Evolutionary conservation across 2,329 filamentous ascomycete species (phyloP).

Genomic region (Cordyceps farinosa): DNA sequence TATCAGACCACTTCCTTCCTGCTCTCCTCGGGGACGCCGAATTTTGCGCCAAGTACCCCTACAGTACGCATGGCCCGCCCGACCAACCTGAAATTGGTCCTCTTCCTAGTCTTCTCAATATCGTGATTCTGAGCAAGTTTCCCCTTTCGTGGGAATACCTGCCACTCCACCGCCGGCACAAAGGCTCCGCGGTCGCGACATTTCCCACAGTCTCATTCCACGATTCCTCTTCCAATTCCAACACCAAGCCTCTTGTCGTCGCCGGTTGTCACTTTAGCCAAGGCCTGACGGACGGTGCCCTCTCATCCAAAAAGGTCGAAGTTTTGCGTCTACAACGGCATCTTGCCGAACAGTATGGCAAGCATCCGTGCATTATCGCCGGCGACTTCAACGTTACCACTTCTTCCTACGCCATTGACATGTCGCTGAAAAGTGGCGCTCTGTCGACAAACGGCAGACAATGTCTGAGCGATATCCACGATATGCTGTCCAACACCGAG

Average conservation of each 20-base stretch:
- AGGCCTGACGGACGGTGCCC: conserved; percentile 56
- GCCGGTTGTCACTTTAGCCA: conserved; percentile 59
- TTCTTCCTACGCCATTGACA: conserved; percentile 52
- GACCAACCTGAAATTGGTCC: conserved; percentile 49
- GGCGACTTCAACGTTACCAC: conserved; percentile 65
- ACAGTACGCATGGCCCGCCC: conserved; percentile 55
- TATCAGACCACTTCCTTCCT: conserved; percentile 60
- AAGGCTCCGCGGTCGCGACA: conserved; percentile 50
- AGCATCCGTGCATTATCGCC: conserved; percentile 52
- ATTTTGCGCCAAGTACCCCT: conserved; percentile 50
- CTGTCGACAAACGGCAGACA: conserved; percentile 49
- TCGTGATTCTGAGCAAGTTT: conserved; percentile 55
- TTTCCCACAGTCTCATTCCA: conserved; percentile 30
- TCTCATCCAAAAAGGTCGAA: conserved; percentile 55
- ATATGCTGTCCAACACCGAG: conserved; percentile 40
- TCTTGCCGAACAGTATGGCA: conserved; percentile 38
- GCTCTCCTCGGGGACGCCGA: conserved; percentile 46
- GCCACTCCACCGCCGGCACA: conserved; percentile 52
- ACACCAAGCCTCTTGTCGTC: conserved; percentile 37
- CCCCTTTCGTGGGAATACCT: conserved; percentile 55
- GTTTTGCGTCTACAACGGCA: conserved; percentile 48
- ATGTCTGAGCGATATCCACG: conserved; percentile 45
- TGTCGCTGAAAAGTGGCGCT: conserved; percentile 47
- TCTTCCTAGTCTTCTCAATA: conserved; percentile 57
- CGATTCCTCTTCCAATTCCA: conserved; percentile 38